Conservation (phyloP, 345 rosid genomes). For the Excoecaria agallocha region DNA sequence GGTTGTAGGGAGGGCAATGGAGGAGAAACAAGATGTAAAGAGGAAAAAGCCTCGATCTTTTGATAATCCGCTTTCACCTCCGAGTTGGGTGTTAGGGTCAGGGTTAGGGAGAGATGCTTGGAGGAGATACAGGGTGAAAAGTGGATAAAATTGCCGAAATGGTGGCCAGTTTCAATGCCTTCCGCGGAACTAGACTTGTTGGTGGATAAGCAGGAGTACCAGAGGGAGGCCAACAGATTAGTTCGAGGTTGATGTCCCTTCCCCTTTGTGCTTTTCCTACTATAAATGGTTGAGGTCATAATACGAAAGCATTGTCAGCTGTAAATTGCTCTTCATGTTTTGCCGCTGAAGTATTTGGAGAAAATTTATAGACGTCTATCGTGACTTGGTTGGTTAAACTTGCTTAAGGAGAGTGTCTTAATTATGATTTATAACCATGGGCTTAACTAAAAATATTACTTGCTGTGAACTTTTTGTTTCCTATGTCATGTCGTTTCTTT, state of each 20-base stretch:
- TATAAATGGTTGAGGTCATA: neutral
- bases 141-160: slow-evolving; percentile 57
- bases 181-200: slow-evolving; percentile 19
- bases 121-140: slow-evolving; percentile 26
- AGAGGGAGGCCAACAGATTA: slow-evolving; percentile 78
- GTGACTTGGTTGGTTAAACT: neutral
- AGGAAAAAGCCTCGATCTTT: slow-evolving; percentile 24
- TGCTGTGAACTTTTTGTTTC: too few species aligned
- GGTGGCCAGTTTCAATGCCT: slow-evolving; percentile 63
- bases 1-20: slow-evolving; percentile 44
- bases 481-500: too few species aligned
- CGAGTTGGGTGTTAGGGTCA: slow-evolving; percentile 17
- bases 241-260: slow-evolving; percentile 52
- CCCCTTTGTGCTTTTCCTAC: neutral
- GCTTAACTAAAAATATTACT: too few species aligned
- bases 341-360: neutral
- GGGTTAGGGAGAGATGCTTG: slow-evolving; percentile 23
- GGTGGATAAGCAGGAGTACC: slow-evolving; percentile 54
- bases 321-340: neutral
- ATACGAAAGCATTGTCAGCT: neutral
- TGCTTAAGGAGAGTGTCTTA: too few species aligned
- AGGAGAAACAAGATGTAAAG: slow-evolving; percentile 13
- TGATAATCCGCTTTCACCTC: slow-evolving; percentile 38
- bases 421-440: too few species aligned
- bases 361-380: neutral